A percentile compares a stretch with the other conserved stretches of the same genome.
phyloP scores from a whole-genome alignment of 495 filamentous ascomycete species.

The Podospora australis region DNA sequence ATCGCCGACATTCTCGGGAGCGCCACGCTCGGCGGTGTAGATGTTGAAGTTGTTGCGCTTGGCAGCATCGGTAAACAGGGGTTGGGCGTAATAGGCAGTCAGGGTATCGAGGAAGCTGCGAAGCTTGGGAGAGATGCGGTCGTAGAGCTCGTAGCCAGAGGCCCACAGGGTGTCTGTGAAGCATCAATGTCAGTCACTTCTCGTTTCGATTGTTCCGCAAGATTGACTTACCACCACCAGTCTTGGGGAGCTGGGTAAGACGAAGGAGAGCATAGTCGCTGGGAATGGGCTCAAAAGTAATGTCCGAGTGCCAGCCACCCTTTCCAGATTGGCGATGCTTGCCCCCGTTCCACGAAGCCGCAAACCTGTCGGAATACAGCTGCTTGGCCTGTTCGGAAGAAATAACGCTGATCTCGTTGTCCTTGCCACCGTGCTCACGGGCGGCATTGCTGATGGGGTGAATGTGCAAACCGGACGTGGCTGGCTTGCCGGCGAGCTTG shows the following conservation, averaged over 20 bases:
- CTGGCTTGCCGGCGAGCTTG: constrained; percentile 58
- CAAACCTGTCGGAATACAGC: constrained; percentile 40
- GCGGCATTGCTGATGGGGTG: constrained; percentile 61
- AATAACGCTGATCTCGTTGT: constrained; percentile 71
- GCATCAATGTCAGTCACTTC: neutral
- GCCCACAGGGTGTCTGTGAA: constrained; percentile 64
- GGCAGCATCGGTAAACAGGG: constrained; percentile 52
- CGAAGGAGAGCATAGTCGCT: constrained; percentile 60
- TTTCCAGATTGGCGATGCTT: constrained; percentile 35
- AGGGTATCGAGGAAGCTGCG: constrained; percentile 62
- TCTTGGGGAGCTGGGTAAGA: constrained; percentile 57
- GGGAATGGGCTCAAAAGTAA: constrained; percentile 60
- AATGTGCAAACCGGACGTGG: constrained; percentile 62
- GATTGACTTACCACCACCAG: constrained; percentile 55
- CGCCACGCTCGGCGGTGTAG: constrained; percentile 51
- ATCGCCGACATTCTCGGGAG: constrained; percentile 61
- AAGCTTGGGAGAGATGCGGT: constrained; percentile 60
- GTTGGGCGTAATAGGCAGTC: constrained; percentile 59
- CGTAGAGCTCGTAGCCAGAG: constrained; percentile 72
- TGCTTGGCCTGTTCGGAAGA: constrained; percentile 52
- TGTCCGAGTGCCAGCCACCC: constrained; percentile 60
- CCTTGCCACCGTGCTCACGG: constrained; percentile 52
- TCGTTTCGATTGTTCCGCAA: neutral
- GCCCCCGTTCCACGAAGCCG: constrained; percentile 10
- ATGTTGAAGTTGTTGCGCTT: constrained; percentile 50